These are phyloP conservation scores for Prunus yedoensis DNA, from an alignment of 331 rosid species.

Conservation along the genomic window DNA sequence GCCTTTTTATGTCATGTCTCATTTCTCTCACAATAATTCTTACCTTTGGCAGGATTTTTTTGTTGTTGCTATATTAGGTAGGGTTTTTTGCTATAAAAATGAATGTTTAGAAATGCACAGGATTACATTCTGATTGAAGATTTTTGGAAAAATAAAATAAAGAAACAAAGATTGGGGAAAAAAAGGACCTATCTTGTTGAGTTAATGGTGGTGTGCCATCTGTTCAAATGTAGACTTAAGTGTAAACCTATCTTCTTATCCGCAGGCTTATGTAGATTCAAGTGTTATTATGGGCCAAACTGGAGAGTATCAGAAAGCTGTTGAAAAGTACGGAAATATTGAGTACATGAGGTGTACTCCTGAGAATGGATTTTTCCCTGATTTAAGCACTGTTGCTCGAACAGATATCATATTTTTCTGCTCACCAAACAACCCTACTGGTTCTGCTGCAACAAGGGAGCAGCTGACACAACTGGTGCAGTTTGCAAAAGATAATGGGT, in stretches of 20 bases:
- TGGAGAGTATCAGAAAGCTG: constrained; percentile 63
- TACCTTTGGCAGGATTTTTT: background rate
- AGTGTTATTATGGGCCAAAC: constrained; percentile 94
- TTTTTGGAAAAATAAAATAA: background rate
- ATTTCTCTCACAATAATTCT: background rate
- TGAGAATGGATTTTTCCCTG: constrained; percentile 78
- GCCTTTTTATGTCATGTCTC: background rate
- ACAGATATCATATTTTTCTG: constrained; percentile 80
- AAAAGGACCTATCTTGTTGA: background rate
- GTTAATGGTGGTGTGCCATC: constrained; percentile 1
- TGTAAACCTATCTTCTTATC: background rate
- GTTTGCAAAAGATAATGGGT: constrained; percentile 87
- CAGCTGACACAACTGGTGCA: constrained; percentile 69
- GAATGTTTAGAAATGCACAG: background rate
- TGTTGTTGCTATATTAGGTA: background rate
- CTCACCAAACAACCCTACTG: constrained; percentile 96
- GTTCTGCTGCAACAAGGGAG: constrained; percentile 86
- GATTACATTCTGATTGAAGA: background rate
- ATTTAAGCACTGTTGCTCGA: constrained; percentile 47
- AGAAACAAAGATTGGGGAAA: background rate
- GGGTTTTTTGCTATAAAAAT: background rate
- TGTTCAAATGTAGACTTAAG: too few species aligned
- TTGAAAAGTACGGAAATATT: constrained; percentile 56
- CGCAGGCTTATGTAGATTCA: constrained; percentile 91
- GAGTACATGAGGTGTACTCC: constrained; percentile 90